Conservation (phyloP, 257 asterid genomes). For the Marsdenia floribunda region DNA sequence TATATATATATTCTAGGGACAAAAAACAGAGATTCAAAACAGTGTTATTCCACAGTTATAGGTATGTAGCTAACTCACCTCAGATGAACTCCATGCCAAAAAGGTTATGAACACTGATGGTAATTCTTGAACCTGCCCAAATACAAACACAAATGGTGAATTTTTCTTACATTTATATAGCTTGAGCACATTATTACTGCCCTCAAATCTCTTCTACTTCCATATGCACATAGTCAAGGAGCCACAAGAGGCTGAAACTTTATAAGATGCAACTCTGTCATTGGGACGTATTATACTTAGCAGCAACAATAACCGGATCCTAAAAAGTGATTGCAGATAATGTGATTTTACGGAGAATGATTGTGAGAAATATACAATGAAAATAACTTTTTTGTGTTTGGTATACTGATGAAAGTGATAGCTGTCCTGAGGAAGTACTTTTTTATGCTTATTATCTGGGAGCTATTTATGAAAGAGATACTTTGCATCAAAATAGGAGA, state of each 20-base stretch:
- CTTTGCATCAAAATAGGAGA: no score
- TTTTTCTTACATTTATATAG: not conserved
- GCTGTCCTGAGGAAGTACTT: not conserved
- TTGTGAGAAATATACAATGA: no score
- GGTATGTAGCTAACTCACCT: conserved; percentile 36
- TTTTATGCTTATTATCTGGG: no score
- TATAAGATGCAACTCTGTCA: conserved; percentile 3
- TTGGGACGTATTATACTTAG: not conserved
- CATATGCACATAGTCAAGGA: not conserved
- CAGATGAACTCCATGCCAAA: conserved; percentile 79
- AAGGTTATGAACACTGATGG: conserved; percentile 79
- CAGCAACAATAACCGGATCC: not conserved
- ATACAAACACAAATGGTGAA: not conserved
- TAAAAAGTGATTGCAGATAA: not conserved
- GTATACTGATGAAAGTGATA: not conserved
- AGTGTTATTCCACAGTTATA: not conserved
- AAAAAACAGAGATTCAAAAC: not conserved
- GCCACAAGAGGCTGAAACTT: not conserved
- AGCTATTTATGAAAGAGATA: no score
- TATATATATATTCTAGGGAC: not conserved
- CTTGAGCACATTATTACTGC: not conserved
- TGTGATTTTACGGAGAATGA: not conserved
- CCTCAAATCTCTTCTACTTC: not conserved
- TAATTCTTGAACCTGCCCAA: conserved; percentile 59
- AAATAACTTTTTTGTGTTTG: no score